A percentile compares a stretch with the other conserved stretches of the same genome.
These are phyloP conservation scores for Anthracocystis walkeri DNA, from an alignment of 1,284 basidiomycete species.

Conservation along the genomic window DNA sequence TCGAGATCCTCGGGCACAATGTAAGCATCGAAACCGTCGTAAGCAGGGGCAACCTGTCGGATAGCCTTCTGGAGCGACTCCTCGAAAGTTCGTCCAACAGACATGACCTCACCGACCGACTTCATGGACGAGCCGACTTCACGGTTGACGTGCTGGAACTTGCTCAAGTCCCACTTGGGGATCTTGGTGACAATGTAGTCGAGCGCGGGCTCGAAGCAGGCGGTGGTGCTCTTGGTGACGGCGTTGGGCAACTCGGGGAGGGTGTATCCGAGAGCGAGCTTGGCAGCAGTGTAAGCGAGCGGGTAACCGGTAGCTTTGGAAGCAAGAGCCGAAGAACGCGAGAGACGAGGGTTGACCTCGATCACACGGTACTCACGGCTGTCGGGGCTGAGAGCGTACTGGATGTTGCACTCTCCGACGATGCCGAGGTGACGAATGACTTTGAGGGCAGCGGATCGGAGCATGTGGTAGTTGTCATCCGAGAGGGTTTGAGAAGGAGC, in stretches of 20 bases:
- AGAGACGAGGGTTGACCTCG: slow-evolving; percentile 70
- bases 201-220: slow-evolving; percentile 98
- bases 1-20: slow-evolving; percentile 86
- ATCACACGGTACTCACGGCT: slow-evolving; percentile 97
- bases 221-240: slow-evolving; percentile 98
- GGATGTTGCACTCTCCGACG: slow-evolving; percentile 98
- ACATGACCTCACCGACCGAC: slow-evolving; percentile 99
- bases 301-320: slow-evolving; percentile 99
- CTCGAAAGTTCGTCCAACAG: slow-evolving; percentile 98
- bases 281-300: slow-evolving; percentile 98
- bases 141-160: slow-evolving; percentile 95
- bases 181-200: slow-evolving; percentile 99
- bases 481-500: slow-evolving; percentile 97
- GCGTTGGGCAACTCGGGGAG: slow-evolving; percentile 98
- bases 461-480: slow-evolving; percentile 97
- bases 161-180: slow-evolving; percentile 97
- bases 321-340: slow-evolving; percentile 79
- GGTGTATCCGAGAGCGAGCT: slow-evolving; percentile 98
- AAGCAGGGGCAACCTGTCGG: slow-evolving; percentile 92
- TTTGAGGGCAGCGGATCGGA: slow-evolving; percentile 96
- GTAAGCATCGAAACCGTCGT: slow-evolving; percentile 77
- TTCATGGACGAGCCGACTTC: slow-evolving; percentile 98
- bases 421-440: slow-evolving; percentile 97
- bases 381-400: slow-evolving; percentile 95
- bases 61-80: slow-evolving; percentile 99